Conservation (phyloP, 2,329 filamentous ascomycete genomes). For the Fusarium abutilonis region DNA sequence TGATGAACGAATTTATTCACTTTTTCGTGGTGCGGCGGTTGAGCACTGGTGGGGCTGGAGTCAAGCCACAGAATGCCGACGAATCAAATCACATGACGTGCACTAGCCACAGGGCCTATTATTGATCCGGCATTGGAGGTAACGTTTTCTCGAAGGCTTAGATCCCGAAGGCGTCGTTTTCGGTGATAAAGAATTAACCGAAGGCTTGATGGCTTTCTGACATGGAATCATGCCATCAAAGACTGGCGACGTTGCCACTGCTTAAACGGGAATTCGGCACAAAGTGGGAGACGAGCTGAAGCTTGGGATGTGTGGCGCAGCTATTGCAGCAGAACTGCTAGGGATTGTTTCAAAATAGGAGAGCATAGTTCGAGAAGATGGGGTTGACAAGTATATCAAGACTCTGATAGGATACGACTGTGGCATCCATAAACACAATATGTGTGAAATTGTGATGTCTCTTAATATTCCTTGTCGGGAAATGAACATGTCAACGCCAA, state of each 20-base stretch:
- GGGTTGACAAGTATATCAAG: background rate
- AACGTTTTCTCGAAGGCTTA: background rate
- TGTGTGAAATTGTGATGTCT: background rate
- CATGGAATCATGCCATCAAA: conserved; percentile 17
- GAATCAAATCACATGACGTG: conserved; percentile 45
- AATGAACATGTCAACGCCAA: conserved; percentile 26
- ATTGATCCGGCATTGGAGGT: conserved; percentile 2
- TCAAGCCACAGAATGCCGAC: conserved; percentile 44
- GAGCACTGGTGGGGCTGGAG: conserved; percentile 49
- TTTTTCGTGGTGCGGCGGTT: conserved; percentile 55
- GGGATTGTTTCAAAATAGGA: conserved; percentile 10
- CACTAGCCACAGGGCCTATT: conserved; percentile 37
- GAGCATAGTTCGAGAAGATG: background rate
- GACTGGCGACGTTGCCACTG: conserved; percentile 6
- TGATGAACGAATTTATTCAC: conserved; percentile 52
- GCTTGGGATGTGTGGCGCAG: conserved; percentile 36
- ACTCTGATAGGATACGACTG: background rate
- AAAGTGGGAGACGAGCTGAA: conserved; percentile 1
- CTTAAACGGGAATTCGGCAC: conserved; percentile 39
- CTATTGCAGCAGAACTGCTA: conserved; percentile 1
- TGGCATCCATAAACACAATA: background rate
- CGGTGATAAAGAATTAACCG: background rate
- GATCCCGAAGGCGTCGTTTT: background rate
- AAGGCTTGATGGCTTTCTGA: conserved; percentile 2
- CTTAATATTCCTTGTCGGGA: conserved; percentile 9